Evolutionary conservation across 768 basidiomycete genomes (phyloP), one percentile per base, ranked within the genome.

Genomic region (Gloeophyllum trabeum): DNA sequence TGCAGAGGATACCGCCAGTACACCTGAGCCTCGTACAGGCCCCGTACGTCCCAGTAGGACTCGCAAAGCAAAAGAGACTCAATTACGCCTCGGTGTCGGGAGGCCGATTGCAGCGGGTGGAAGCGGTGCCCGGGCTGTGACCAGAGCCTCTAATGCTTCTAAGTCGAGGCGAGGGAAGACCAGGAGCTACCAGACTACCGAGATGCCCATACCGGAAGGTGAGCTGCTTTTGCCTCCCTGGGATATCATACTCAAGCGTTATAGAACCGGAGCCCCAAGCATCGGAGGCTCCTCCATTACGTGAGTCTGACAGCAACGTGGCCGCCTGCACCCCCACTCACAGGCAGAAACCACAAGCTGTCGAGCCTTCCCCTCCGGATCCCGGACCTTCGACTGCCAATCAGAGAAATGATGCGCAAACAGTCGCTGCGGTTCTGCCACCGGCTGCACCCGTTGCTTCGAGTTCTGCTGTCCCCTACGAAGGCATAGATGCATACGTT

Each of bases 61-160:
- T 23, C 69, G 81, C 43, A 84, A 83, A 53, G 79, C 82, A 10
- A 84, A 79, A 55, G 81, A 84, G 40, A 68, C 74, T 3, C 85
- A 85, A 57, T 72, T 69, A 32, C 67, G 65, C 47, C 66, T 88
- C 14, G 86, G 86, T 40, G 75, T 85, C 12, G 85, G 85, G 2
- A 69, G 79, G 49, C 85, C 85, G 6, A 65, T 67, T 5, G 64
- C 66, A 14, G 80, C 71, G 24, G 84, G 82, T 21, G 83, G 83
- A 20, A 59, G 63, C 14, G 83, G 84, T 14, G 70, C 84, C 19
- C 73, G 85, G 42, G 61, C 68, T 30, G 61, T 81, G 20, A 84
- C 82, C 5, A 80, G 71, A 54, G 16, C 16, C 16, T 16, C 28
- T 32, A 16, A 10, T 16, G 28, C 16, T 32, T 32, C 16, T 10